phyloP scores from a whole-genome alignment of 164 flowering plant genomes.

The Hamamelis virginiana region DNA sequence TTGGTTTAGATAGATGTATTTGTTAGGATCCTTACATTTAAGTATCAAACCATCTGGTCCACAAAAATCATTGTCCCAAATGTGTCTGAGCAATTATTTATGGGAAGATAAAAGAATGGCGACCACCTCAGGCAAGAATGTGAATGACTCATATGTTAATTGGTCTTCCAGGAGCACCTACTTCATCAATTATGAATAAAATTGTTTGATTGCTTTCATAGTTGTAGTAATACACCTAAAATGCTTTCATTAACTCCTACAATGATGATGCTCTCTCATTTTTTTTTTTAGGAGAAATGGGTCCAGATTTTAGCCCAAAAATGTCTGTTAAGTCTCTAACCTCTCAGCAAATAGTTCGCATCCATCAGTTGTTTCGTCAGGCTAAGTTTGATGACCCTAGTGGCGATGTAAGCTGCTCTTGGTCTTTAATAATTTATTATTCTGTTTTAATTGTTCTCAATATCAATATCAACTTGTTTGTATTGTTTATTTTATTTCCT shows the following conservation, averaged over 20 bases:
- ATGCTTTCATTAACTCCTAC: not conserved
- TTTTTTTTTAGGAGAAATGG: constrained; percentile 85
- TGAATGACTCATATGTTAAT: too few species aligned
- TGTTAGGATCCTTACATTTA: too few species aligned
- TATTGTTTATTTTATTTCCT: not conserved
- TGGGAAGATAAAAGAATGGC: too few species aligned
- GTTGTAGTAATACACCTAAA: not conserved
- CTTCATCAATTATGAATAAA: too few species aligned
- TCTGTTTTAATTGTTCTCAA: not conserved
- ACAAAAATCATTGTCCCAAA: too few species aligned
- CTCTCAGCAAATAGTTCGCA: constrained; percentile 92
- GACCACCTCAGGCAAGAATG: too few species aligned
- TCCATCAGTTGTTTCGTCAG: constrained; percentile 97
- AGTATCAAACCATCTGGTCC: too few species aligned
- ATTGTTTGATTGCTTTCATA: not conserved
- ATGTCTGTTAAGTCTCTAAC: constrained; percentile 87
- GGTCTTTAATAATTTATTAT: not conserved
- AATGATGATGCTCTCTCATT: not conserved
- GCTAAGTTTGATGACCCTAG: constrained; percentile 99
- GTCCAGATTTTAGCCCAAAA: constrained; percentile 84
- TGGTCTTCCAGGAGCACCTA: too few species aligned
- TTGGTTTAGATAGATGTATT: too few species aligned
- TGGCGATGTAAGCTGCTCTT: constrained; percentile 70
- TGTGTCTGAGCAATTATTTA: too few species aligned
- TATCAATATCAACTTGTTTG: not conserved